Base-by-base conservation (phyloP, 2,329 filamentous ascomycete species). In the Lanzia echinophila region DNA sequence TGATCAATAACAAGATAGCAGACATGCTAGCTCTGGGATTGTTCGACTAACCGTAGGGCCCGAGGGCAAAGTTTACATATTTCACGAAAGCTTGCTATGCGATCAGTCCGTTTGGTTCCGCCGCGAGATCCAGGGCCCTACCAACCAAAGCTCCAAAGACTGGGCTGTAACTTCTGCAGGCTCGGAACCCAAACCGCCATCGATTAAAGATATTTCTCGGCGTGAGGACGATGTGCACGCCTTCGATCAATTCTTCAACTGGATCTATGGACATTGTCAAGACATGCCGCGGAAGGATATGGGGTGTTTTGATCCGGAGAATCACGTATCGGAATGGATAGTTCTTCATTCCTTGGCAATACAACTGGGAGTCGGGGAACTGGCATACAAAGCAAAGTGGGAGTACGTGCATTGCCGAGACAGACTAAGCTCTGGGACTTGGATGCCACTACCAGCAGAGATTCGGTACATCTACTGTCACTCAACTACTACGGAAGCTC, bases 171-270 rank as follows among this genome's bases (percentile, higher is more conserved):
- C 46, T 42, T 8, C 41, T 38, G 7, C n/a, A 51, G 17, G 19
- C 7, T 31, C 48, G 39, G 17, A 8, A n/a, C 20, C 4, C 12
- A 45, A 49, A 22, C 3, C 24, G 4, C 24, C 24, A 28, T 28
- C 8, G 4, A 28, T 33, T 10, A 46, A 32, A 15, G 7, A 24
- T 3, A 42, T 51, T 1, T 41, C 17, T 8, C 47, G 47, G 4
- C 43, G 13, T 8, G 20, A 50, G 12, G 47, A 55, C 11, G 24
- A 51, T 1, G 10, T 34, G 2, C 38, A 50, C 39, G 42, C 47
- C 11, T 55, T 51, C 34, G 43, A 51, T 12, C 46, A 54, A 24
- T 41, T 54, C 10, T 39, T 39, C 13, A 28, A 2, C 17, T 51
- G 47, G 47, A 33, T 54, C 2, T 38, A 46, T 19, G 53, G 41